Percentiles rank a stretch among this genome's conserved stretches.
Evolutionary conservation across 2,329 filamentous ascomycete genomes (phyloP).

Genomic region (Epichloe elymi): DNA sequence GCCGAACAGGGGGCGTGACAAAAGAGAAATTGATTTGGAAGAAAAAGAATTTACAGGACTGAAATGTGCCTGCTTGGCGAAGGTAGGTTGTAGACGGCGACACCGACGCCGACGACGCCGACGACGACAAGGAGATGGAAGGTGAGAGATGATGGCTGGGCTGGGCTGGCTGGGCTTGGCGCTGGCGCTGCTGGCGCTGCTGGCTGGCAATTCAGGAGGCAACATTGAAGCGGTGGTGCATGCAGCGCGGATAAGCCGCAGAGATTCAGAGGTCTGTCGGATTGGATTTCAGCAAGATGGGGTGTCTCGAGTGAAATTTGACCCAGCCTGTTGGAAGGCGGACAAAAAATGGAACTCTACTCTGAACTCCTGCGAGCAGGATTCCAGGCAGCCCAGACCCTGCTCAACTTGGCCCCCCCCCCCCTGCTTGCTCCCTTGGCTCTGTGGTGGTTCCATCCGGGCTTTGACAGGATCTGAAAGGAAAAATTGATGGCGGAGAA

Average conservation of each 20-base stretch:
- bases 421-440: neutral
- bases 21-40: neutral
- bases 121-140: neutral
- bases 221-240: neutral
- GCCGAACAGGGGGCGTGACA: neutral
- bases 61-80: neutral
- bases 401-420: neutral
- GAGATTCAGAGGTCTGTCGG: neutral
- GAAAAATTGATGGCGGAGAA: slow-evolving; percentile 14
- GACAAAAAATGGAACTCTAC: slow-evolving; percentile 1
- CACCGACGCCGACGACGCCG: neutral
- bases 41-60: neutral
- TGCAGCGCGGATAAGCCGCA: neutral
- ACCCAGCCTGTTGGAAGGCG: neutral
- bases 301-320: neutral
- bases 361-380: slow-evolving; percentile 4
- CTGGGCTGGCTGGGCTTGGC: neutral
- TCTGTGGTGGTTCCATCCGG: neutral
- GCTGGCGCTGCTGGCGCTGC: neutral
- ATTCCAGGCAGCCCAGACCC: neutral
- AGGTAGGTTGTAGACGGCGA: neutral
- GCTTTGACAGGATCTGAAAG: slow-evolving; percentile 6
- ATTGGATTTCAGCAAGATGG: neutral
- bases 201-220: neutral
- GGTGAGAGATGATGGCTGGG: neutral